A percentile compares a stretch with the other conserved stretches of the same genome.
These are phyloP conservation scores for Trametes cubensis DNA, from an alignment of 768 basidiomycete genomes.

Conservation along the genomic window DNA sequence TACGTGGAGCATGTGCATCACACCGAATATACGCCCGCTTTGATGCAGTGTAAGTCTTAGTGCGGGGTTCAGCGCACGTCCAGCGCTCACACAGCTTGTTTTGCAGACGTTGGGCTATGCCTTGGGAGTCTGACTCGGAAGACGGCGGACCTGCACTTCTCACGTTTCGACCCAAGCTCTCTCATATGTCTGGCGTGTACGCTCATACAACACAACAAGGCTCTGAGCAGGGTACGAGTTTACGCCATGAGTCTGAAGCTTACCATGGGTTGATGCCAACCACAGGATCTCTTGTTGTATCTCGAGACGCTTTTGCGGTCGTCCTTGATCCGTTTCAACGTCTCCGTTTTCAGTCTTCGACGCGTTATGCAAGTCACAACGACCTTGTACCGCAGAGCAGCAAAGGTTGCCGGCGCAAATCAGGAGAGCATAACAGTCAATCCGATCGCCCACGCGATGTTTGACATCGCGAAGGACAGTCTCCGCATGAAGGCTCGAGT, in stretches of 20 bases:
- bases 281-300: constrained; percentile 60
- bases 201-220: constrained; percentile 63
- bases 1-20: constrained; percentile 64
- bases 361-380: constrained; percentile 53
- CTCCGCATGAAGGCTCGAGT: constrained; percentile 27
- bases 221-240: constrained; percentile 52
- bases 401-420: constrained; percentile 13
- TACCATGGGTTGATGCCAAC: neutral
- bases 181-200: constrained; percentile 53
- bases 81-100: constrained; percentile 5
- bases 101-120: constrained; percentile 57
- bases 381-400: constrained; percentile 43
- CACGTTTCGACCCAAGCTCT: constrained; percentile 56
- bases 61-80: too few species aligned
- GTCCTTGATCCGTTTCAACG: constrained; percentile 50
- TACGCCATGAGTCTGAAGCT: neutral
- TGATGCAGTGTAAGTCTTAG: constrained; percentile 56
- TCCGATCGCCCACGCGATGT: constrained; percentile 23
- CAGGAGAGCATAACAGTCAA: constrained; percentile 20
- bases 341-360: constrained; percentile 47
- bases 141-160: constrained; percentile 55
- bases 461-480: constrained; percentile 29
- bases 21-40: constrained; percentile 50
- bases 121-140: constrained; percentile 57
- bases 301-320: constrained; percentile 64